Evolutionary conservation across 371 early-diverging fungal species (phyloP).

Genomic region (Lichtheimia ornata): DNA sequence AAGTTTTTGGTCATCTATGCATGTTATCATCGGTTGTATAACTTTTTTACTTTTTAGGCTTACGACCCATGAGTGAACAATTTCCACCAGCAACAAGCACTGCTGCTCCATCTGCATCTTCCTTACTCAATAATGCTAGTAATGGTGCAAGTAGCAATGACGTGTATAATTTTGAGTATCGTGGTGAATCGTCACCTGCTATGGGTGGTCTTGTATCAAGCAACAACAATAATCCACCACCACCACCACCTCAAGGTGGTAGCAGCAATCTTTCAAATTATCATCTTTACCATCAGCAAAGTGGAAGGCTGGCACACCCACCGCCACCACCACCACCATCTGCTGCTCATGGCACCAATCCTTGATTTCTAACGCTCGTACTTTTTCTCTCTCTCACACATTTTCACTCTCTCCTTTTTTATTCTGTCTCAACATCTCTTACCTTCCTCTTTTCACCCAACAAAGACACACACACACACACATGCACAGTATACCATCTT

Average conservation of each 20-base stretch:
- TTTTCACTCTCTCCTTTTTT: too few relatives aligned
- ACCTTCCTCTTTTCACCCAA: too few relatives aligned
- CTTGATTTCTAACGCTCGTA: too few relatives aligned
- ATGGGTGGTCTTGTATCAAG: conserved; percentile 6
- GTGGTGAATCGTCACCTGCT: conserved; percentile 5
- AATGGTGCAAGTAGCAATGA: neutral
- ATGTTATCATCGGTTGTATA: neutral
- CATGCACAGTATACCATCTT: too few relatives aligned
- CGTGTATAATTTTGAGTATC: conserved; percentile 14
- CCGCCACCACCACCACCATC: too few relatives aligned
- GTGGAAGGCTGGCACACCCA: neutral
- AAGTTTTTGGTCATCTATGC: neutral
- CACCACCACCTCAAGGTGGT: neutral
- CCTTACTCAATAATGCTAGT: neutral
- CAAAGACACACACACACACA: too few relatives aligned
- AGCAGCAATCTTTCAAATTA: conserved; percentile 13
- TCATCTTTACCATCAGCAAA: conserved; percentile 16
- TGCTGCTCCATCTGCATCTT: neutral
- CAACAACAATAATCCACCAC: neutral
- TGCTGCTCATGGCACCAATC: too few relatives aligned
- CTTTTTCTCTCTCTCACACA: too few relatives aligned
- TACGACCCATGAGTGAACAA: conserved; percentile 11
- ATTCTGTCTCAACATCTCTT: too few relatives aligned
- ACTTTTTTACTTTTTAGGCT: conserved; percentile 3
- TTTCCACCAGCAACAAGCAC: neutral